Base-by-base conservation (phyloP, 73 alveolate genomes). In the Paramecium sonneborni region DNA sequence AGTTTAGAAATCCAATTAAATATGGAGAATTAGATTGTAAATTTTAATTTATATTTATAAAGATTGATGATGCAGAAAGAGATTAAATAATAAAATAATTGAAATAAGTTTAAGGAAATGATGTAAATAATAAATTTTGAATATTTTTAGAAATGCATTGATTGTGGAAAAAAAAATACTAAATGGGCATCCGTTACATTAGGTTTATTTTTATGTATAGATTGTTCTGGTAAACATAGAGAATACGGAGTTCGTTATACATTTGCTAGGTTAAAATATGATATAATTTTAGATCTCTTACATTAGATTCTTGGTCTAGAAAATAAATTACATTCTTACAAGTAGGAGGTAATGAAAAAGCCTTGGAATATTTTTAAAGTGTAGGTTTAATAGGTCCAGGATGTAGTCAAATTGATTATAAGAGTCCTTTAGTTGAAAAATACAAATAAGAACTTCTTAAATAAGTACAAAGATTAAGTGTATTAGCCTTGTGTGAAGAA, bases 191-290 rank as follows among this genome's bases (percentile, higher is more conserved):
- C 98, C 5, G 93, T 97, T 32, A 93, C 93, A 91, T 92, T 94
- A 58, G 98, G 99, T 56, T 69, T 92, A 44, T 97, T 93, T 91
- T 87, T 97, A 44, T 96, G 99, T 92, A 68, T 94, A 23, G 97
- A 95, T 72, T 96, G 99, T 90, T 93, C 99, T 14, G 98, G 97
- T 34, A 93, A 94, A 21, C 99, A 97, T 89, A 90, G 98, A 76
- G 92, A 93, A 10, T 68, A 94, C 34, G 99, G 97, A 21, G 39
- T 84, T 9, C 34, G 52, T 20, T 57, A 55, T 32, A 84, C 85
- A 32, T 84, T 84, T 43, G 92, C 52, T 3, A 84, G 92, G 92
- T 72, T 20, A n/a, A 14, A 21, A 34, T 2, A 15, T 34, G 2
- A 72, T 2, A 9, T 72, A 72, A 12, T 23, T 34, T 15, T 72